Base-by-base conservation (phyloP, 148 eudicot species). In the Amaranthus hypochondriacus region DNA sequence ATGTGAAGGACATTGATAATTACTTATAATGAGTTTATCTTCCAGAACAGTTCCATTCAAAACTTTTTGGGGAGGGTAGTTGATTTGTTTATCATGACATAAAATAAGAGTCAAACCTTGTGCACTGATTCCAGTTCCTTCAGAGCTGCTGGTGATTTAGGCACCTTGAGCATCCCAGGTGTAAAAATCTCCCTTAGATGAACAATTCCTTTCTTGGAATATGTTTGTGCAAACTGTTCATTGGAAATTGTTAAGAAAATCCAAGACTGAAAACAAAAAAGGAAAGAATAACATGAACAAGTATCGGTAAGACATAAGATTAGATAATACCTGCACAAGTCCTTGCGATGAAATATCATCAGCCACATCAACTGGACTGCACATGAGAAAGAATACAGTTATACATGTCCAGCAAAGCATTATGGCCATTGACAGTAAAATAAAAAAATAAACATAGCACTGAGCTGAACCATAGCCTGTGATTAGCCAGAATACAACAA, bases 51-150 rank as follows among this genome's bases (percentile, higher is more conserved):
- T 28, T 28, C 39, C 39, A 28, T 28, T 28, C 2, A 28, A 28
- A 28, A 0, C 39, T 28, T 28, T 28, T 28, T 28, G 62, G 8
- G 42, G 39, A 12, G 9, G 39, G 39, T 8, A 7, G 61, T 18
- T n/a, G 21, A 14, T 48, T 49, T 7, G 57, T 7, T 3, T 3
- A 49, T 48, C n/a, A 18, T 13, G 43, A 28, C 13, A 18, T 54
- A 43, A 51, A 28, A 4, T 13, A 68, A 28, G 10, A 54, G 53
- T 55, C 82, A 15, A 3, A 94, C 98, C 97, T 95, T 92, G 83
- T 95, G 98, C 66, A 95, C 85, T 44, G 98, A 92, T 83, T 95
- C 98, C 73, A 95, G 89, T 77, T 92, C 97, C 80, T 87, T 78
- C 13, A 95, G 88, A 42, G 88, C 90, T 67, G 82, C 71, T 15